Evolutionary conservation across 306 rosid species (phyloP).

Genomic region (Prunus fruticosa): DNA sequence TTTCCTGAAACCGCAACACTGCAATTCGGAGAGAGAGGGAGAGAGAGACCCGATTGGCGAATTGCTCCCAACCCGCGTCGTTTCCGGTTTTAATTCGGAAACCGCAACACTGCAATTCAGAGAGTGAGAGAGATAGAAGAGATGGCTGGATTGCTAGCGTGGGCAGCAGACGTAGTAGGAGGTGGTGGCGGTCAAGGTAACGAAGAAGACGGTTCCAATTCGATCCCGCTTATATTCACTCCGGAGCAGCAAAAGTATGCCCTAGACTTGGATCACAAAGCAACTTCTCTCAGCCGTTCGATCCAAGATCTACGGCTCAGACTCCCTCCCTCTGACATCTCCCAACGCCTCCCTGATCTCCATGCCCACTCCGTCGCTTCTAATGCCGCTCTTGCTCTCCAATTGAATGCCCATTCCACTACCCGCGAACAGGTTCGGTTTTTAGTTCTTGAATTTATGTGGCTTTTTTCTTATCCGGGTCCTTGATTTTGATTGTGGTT

Average conservation of each 20-base stretch:
- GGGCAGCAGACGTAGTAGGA: slow-evolving; percentile 97
- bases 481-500: not conserved
- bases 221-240: slow-evolving; percentile 59
- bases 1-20: not conserved
- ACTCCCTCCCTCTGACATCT: slow-evolving; percentile 83
- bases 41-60: not conserved
- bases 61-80: not conserved
- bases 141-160: slow-evolving; percentile 93
- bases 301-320: slow-evolving; percentile 85
- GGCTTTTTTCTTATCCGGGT: slow-evolving; percentile 9
- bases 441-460: not conserved
- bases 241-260: slow-evolving; percentile 64
- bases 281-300: slow-evolving; percentile 59
- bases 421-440: slow-evolving; percentile 66
- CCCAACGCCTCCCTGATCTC: slow-evolving; percentile 92
- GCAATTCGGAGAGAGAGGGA: not conserved
- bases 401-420: slow-evolving; percentile 50
- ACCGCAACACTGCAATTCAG: not conserved
- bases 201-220: slow-evolving; percentile 28
- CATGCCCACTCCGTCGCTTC: slow-evolving; percentile 95
- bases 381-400: slow-evolving; percentile 67
- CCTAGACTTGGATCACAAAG: slow-evolving; percentile 53
- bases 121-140: not conserved
- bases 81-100: not conserved
- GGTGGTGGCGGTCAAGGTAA: slow-evolving; percentile 42